Evolutionary conservation across 768 basidiomycete genomes (phyloP).

Genomic region (Lenzites betulinus): DNA sequence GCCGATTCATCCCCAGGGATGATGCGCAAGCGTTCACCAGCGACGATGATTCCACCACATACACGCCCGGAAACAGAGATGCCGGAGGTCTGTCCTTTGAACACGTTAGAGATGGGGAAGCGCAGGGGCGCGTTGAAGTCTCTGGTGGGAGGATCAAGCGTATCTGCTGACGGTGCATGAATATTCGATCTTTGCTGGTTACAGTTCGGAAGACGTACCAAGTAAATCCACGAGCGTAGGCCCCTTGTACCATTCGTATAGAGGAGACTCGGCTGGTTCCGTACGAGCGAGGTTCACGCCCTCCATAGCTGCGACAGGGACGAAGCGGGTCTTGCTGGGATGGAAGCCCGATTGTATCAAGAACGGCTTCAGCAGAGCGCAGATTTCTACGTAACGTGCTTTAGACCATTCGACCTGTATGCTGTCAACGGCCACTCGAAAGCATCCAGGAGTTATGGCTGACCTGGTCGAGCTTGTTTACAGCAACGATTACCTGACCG

Average conservation of each 20-base stretch:
- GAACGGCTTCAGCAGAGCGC: conserved; percentile 72
- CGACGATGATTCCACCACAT: conserved; percentile 86
- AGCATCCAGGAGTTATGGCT: conserved; percentile 20
- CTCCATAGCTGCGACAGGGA: conserved; percentile 88
- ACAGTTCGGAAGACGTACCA: conserved; percentile 48
- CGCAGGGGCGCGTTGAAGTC: conserved; percentile 78
- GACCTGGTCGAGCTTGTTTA: conserved; percentile 96
- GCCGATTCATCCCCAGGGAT: conserved; percentile 92
- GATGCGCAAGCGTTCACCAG: conserved; percentile 84
- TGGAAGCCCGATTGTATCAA: conserved; percentile 87
- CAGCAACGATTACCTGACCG: conserved; percentile 84
- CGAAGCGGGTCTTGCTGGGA: conserved; percentile 74
- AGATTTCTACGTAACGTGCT: conserved; percentile 85
- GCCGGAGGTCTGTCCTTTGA: conserved; percentile 82
- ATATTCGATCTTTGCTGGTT: conserved; percentile 1
- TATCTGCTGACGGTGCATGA: conserved; percentile 49
- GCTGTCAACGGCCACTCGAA: not conserved
- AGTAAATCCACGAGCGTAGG: conserved; percentile 82
- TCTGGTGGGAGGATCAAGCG: conserved; percentile 76
- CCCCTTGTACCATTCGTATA: conserved; percentile 81
- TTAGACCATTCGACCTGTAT: conserved; percentile 84
- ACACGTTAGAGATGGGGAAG: conserved; percentile 93
- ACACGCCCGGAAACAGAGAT: conserved; percentile 82
- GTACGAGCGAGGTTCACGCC: conserved; percentile 78
- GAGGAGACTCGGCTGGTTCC: conserved; percentile 45